Percentiles rank a stretch among this genome's conserved stretches.
Evolutionary conservation across 768 basidiomycete genomes (phyloP).

Genomic region (Leccinum variicolor): DNA sequence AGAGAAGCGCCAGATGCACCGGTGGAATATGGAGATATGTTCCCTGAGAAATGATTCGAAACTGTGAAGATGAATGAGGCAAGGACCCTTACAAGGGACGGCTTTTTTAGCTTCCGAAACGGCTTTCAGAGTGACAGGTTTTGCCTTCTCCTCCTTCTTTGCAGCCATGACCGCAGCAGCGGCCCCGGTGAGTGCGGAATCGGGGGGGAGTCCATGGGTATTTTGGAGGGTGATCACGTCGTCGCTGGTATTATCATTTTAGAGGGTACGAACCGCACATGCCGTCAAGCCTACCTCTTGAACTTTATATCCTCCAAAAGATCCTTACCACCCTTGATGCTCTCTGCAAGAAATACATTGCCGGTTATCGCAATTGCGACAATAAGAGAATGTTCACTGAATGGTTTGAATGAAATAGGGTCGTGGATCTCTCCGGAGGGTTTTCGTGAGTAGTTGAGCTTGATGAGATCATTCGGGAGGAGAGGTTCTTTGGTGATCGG

Average conservation of each 20-base stretch:
- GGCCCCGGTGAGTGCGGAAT: conserved; percentile 40
- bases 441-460: conserved; percentile 81
- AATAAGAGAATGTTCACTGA: conserved; percentile 94
- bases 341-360: conserved; percentile 92
- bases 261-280: neutral
- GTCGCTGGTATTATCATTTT: conserved; percentile 41
- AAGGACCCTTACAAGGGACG: conserved; percentile 57
- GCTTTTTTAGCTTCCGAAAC: conserved; percentile 46
- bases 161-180: conserved; percentile 29
- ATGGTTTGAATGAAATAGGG: conserved; percentile 96
- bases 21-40: conserved; percentile 86
- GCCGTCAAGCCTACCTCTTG: conserved; percentile 58
- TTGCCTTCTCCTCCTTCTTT: conserved; percentile 32
- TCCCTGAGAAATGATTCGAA: conserved; percentile 50
- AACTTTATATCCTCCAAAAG: conserved; percentile 83
- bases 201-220: conserved; percentile 70
- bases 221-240: conserved; percentile 96
- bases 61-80: neutral
- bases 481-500: conserved; percentile 74
- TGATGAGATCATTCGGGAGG: conserved; percentile 69
- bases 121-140: conserved; percentile 29
- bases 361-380: conserved; percentile 87
- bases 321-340: conserved; percentile 81
- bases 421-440: conserved; percentile 87
- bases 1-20: conserved; percentile 90